These are phyloP conservation scores for Pleurozium schreberi DNA, from an alignment of 225 moss, liverwort and hornwort genomes.

Conservation along the genomic window DNA sequence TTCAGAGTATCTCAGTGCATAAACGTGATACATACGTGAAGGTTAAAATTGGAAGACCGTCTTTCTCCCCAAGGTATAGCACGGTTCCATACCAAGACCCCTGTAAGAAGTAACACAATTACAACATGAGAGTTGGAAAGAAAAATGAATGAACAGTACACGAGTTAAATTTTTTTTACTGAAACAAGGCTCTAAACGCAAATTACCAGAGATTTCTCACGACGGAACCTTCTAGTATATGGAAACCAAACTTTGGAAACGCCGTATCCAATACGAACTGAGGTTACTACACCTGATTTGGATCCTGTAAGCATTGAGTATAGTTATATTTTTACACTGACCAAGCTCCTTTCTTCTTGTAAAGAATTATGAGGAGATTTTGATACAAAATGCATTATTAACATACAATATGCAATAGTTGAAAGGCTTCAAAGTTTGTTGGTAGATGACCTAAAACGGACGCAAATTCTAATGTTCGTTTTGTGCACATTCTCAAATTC, in stretches of 20 bases:
- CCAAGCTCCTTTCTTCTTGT: neutral
- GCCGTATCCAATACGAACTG: neutral
- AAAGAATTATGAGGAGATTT: neutral
- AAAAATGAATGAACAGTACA: neutral
- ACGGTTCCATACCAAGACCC: slow-evolving; percentile 36
- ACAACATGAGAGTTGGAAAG: neutral
- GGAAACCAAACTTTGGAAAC: neutral
- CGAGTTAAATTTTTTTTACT: neutral
- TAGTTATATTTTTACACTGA: neutral
- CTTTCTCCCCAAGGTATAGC: slow-evolving; percentile 35
- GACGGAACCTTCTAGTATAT: neutral
- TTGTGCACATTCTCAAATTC: neutral
- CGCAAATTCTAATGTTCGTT: neutral
- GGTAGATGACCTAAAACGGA: neutral
- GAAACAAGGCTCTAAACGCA: neutral
- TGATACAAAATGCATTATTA: too few relatives aligned
- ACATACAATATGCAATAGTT: neutral
- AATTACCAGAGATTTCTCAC: neutral
- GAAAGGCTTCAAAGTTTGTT: neutral
- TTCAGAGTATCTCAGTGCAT: neutral
- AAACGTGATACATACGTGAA: slow-evolving; percentile 25
- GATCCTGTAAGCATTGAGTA: neutral
- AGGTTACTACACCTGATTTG: neutral
- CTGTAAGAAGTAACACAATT: neutral
- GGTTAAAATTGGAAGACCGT: slow-evolving; percentile 34